phyloP scores from a whole-genome alignment of 2,329 filamentous ascomycete species.

The Thielaviopsis ethacetica region DNA sequence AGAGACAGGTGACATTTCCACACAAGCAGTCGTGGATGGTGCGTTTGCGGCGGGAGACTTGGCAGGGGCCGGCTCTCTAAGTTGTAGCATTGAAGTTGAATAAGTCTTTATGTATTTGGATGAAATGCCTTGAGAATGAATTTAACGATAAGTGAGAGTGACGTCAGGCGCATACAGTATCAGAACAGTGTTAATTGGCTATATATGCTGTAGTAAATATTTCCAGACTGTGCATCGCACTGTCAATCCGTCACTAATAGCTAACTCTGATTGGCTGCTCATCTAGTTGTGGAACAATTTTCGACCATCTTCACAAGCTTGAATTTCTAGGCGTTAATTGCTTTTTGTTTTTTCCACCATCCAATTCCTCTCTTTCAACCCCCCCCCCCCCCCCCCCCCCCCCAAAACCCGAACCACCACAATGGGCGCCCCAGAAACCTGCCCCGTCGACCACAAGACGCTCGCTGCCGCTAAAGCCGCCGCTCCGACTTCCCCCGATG shows the following conservation, averaged over 20 bases:
- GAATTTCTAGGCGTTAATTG: neutral
- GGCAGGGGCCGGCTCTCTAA: constrained; percentile 51
- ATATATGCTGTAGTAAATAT: no score
- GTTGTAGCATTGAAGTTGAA: neutral
- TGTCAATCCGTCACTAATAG: neutral
- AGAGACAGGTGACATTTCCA: constrained; percentile 71
- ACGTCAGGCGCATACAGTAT: neutral
- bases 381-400: constrained; percentile 7
- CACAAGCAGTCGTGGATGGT: constrained; percentile 88
- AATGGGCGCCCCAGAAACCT: constrained; percentile 7
- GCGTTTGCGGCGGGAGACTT: constrained; percentile 62
- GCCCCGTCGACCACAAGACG: constrained; percentile 12
- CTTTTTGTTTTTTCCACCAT: neutral
- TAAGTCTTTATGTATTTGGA: neutral
- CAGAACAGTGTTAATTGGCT: neutral
- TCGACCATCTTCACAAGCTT: neutral
- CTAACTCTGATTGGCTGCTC: neutral
- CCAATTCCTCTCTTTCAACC: neutral
- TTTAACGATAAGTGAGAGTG: neutral
- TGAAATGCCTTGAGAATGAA: neutral
- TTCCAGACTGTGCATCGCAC: neutral
- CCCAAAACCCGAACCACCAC: constrained; percentile 4
- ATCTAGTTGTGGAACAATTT: neutral
- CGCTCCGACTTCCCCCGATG: constrained; percentile 1
- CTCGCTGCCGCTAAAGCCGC: constrained; percentile 9